Evolutionary conservation across 805 yeast genomes (phyloP).

Genomic region (Saturnispora besseyi): DNA sequence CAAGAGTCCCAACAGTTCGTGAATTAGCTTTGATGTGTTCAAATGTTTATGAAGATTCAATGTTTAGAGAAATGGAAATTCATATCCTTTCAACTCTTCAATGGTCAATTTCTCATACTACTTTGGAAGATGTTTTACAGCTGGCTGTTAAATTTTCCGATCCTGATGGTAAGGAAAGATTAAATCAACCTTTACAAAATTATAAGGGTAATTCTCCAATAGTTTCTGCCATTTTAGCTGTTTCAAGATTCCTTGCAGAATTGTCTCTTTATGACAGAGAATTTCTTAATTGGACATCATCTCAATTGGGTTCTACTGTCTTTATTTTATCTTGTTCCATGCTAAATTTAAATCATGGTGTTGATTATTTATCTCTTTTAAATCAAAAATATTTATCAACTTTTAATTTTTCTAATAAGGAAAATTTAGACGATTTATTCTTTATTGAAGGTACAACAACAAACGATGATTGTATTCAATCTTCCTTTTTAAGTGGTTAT

Average conservation of each 20-base stretch:
- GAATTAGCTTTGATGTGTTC: slow-evolving; percentile 50
- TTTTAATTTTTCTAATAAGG: background rate
- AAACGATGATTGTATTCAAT: slow-evolving; percentile 23
- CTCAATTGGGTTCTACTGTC: slow-evolving; percentile 42
- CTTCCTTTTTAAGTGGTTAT: slow-evolving; percentile 43
- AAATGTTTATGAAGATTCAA: slow-evolving; percentile 42
- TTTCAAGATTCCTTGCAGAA: slow-evolving; percentile 47
- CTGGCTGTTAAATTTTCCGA: slow-evolving; percentile 29
- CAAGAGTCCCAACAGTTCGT: slow-evolving; percentile 46
- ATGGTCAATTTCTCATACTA: slow-evolving; percentile 38
- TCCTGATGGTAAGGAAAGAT: slow-evolving; percentile 26
- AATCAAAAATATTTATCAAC: slow-evolving; percentile 21
- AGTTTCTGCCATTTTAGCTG: slow-evolving; percentile 45
- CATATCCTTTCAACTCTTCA: slow-evolving; percentile 33
- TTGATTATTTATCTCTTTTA: slow-evolving; percentile 16
- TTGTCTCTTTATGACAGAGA: slow-evolving; percentile 40
- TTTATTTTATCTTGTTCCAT: slow-evolving; percentile 46
- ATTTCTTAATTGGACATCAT: slow-evolving; percentile 36
- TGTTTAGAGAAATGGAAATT: slow-evolving; percentile 40
- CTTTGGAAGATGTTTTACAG: slow-evolving; percentile 44
- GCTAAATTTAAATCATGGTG: slow-evolving; percentile 39
- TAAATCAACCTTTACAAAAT: slow-evolving; percentile 21
- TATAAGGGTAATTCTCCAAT: slow-evolving; percentile 28
- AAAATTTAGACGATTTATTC: slow-evolving; percentile 13
- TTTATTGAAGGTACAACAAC: slow-evolving; percentile 13